phyloP scores from a whole-genome alignment of 1,284 basidiomycete genomes.

The Wallemia mellicola region DNA sequence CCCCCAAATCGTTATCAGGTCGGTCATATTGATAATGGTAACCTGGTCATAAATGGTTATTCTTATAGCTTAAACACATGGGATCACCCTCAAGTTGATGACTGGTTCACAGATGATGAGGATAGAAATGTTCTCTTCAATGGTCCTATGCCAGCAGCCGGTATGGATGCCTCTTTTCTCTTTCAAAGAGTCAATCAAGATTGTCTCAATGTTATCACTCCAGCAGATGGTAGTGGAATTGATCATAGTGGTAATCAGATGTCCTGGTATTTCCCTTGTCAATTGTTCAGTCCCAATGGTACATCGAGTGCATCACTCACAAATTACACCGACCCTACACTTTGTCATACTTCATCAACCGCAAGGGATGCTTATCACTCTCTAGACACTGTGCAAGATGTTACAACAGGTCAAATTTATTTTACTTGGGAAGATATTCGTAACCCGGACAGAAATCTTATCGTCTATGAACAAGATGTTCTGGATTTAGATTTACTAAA shows the following conservation, averaged over 20 bases:
- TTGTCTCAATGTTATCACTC: conserved; percentile 46
- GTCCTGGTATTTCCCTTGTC: conserved; percentile 85
- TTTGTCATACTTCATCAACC: conserved; percentile 36
- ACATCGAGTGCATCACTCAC: conserved; percentile 32
- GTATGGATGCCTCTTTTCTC: conserved; percentile 69
- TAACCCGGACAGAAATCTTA: conserved; percentile 40
- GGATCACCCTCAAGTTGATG: conserved; percentile 35
- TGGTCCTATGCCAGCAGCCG: conserved; percentile 42
- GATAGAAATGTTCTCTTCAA: conserved; percentile 49
- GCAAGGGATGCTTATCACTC: conserved; percentile 24
- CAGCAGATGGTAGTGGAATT: conserved; percentile 22
- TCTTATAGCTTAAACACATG: conserved; percentile 72
- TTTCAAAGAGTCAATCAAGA: conserved; percentile 72
- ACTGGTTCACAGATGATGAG: conserved; percentile 33
- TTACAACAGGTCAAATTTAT: conserved; percentile 53
- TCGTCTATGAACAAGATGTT: conserved; percentile 61
- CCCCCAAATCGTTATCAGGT: conserved; percentile 50
- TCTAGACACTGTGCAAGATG: conserved; percentile 14
- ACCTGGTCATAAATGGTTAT: conserved; percentile 74
- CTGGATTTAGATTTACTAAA: conserved; percentile 11
- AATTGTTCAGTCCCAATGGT: conserved; percentile 46
- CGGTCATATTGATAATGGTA: conserved; percentile 43
- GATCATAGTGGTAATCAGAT: conserved; percentile 16
- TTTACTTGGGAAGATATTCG: conserved; percentile 68
- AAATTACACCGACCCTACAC: conserved; percentile 29